Evolutionary conservation across 2,329 filamentous ascomycete species (phyloP), one percentile per base, ranked within the genome.

Genomic region (Pseudogymnoascus sp.): DNA sequence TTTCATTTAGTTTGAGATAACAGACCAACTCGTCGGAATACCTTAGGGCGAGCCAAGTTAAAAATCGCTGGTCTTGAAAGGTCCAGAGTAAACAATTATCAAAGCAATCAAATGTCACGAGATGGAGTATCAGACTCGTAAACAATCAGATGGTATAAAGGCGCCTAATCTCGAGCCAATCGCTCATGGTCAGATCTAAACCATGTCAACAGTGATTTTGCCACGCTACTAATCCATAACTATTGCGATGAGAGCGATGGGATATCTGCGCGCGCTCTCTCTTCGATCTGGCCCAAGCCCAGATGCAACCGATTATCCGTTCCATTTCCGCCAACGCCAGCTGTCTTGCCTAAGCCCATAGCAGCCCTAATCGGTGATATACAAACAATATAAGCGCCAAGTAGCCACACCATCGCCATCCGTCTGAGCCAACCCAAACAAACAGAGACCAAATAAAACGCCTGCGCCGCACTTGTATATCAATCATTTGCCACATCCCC

Each of bases 301-400:
- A 57, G 25, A 57, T 57, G 51, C 51, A 57, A 57, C 28, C 51
- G 28, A 57, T 57, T 34, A 57, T 34, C 16, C n/a, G 19, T 57
- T 57, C 51, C 51, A 57, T 34, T 57, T 34, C 51, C 51, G 28
- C 51, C 51, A 57, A 57, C 51, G 51, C 51, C 51, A 57, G 51
- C 28, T 57, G 51, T 57, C 51, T 57, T 57, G 51, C 51, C 51
- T 28, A 57, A 57, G 28, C 51, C 51, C 28, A 57, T 57, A 57
- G 48, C 48, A 54, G 51, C 51, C 51, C 25, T 57, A 57, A 57
- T 57, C 51, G 51, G 51, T 57, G 51, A 57, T 57, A 57, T 57
- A 57, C 51, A 57, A 57, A 57, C 28, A 57, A 57, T 57, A 57
- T 57, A 57, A 57, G 51, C 51, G 51, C 51, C 28, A 57, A 57